Evolutionary conservation across 1,284 basidiomycete species (phyloP), one percentile per base, ranked within the genome.

Genomic region (Apiotrichum laibachii): DNA sequence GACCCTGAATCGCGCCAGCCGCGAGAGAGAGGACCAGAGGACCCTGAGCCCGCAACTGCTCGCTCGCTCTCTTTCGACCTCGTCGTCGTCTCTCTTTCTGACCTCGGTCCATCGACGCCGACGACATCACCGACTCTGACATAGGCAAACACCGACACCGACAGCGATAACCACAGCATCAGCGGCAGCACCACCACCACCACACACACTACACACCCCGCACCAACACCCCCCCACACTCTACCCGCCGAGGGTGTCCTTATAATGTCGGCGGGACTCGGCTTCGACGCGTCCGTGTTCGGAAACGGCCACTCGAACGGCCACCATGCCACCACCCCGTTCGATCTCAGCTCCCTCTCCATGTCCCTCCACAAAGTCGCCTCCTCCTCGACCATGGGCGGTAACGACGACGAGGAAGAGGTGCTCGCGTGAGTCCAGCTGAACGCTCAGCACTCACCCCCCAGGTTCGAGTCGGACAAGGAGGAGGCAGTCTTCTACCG

Each of bases 401-500:
- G 46, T 45, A 34, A 35, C 21, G 70, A 69, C 16, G 63, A 67
- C 21, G 71, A 73, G 15, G 72, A 74, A 16, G 70, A 70, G 31
- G 68, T 71, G 43, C 57, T 65, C 48, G 60, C 45, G 73, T 74
- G 63, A 59, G 71, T 70, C 4, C 26, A 31, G 4, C 26, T 16
- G 42, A n/a, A 15, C 18, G 12, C 15, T 18, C 39, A 31, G 18
- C 21, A 48, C 45, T 49, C 9, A 52, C 33, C 1, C 11, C 12
- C 22, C 61, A 79, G 77, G 13, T 79, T 79, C 55, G 72, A 77
- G 46, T 75, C 75, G 6, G 63, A 70, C 11, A 68, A 74, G 47
- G 71, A 76, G 22, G 77, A 79, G 56, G 72, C 72, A 6, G 67
- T 67, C 8, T 88, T 92, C 77, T 94, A 90, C 86, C 85, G 86